Percentiles rank a stretch among this genome's conserved stretches.
Evolutionary conservation across 1,139 yeast genomes (phyloP).

Genomic region (Kluyveromyces sp.): DNA sequence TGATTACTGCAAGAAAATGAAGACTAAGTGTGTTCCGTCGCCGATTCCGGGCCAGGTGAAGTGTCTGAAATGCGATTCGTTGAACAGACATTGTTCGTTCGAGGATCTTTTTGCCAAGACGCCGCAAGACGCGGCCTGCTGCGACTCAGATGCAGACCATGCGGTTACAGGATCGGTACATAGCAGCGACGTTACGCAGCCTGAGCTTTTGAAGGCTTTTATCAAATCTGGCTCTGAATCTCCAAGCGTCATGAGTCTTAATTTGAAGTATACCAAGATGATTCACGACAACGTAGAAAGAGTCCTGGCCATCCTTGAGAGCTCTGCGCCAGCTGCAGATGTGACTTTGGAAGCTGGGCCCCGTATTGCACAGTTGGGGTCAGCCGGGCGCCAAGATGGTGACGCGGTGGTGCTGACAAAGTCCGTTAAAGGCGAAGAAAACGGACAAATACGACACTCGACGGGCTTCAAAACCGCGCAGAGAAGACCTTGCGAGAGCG

Average conservation of each 20-base stretch:
- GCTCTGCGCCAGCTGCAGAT: no score
- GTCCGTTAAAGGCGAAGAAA: no score
- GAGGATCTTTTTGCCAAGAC: constrained; percentile 14
- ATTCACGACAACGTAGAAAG: constrained; percentile 14
- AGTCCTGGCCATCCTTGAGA: constrained; percentile 7
- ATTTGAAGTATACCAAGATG: constrained; percentile 14
- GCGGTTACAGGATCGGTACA: constrained; percentile 7
- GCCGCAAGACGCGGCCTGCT: constrained; percentile 1
- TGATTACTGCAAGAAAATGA: constrained; percentile 28
- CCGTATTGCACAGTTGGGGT: no score
- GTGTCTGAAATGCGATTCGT: constrained; percentile 28
- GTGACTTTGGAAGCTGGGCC: no score
- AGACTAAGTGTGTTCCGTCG: constrained; percentile 29
- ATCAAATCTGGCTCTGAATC: constrained; percentile 15
- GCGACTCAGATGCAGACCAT: constrained; percentile 4
- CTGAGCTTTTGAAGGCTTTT: constrained; percentile 10
- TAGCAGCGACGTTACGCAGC: constrained; percentile 4
- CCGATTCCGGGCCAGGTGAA: constrained; percentile 18
- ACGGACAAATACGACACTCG: constrained; percentile 7
- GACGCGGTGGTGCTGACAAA: no score
- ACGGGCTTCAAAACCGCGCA: no score
- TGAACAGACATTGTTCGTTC: constrained; percentile 28
- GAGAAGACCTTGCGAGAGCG: constrained; percentile 12
- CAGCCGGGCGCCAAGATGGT: no score
- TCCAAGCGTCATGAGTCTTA: constrained; percentile 10